These are phyloP conservation scores for Penicillium frequentans DNA, from an alignment of 2,329 filamentous ascomycete genomes.

Conservation along the genomic window DNA sequence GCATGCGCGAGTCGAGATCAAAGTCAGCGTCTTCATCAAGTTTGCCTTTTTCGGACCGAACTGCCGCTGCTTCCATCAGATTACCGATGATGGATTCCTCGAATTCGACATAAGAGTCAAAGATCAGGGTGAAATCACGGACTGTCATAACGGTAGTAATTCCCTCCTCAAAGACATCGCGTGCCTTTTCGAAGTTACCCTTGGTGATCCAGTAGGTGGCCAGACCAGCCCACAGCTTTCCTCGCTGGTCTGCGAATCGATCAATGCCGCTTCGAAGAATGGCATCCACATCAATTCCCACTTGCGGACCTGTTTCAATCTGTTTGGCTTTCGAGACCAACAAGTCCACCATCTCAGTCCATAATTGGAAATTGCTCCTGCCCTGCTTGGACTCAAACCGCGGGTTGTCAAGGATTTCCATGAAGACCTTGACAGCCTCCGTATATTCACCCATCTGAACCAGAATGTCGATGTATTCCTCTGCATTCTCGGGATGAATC, in stretches of 20 bases:
- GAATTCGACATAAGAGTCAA: slow-evolving; percentile 94
- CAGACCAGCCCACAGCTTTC: slow-evolving; percentile 90
- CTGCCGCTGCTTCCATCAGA: slow-evolving; percentile 83
- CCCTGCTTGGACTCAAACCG: slow-evolving; percentile 89
- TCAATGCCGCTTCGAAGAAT: slow-evolving; percentile 91
- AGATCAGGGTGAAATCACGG: slow-evolving; percentile 92
- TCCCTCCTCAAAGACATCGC: slow-evolving; percentile 93
- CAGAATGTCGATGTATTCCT: slow-evolving; percentile 91
- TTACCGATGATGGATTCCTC: slow-evolving; percentile 93
- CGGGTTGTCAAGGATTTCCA: slow-evolving; percentile 86
- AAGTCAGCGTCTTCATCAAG: slow-evolving; percentile 84
- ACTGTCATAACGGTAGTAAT: slow-evolving; percentile 99
- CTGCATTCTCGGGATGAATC: slow-evolving; percentile 89
- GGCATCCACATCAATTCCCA: slow-evolving; percentile 83
- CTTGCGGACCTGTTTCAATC: slow-evolving; percentile 76
- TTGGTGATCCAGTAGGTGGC: slow-evolving; percentile 96
- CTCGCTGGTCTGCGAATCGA: slow-evolving; percentile 88
- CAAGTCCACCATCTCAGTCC: slow-evolving; percentile 96
- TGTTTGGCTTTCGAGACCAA: slow-evolving; percentile 87
- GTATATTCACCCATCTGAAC: slow-evolving; percentile 80
- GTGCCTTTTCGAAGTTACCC: slow-evolving; percentile 86
- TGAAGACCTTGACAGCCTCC: slow-evolving; percentile 87
- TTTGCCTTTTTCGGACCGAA: slow-evolving; percentile 74
- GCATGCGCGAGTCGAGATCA: slow-evolving; percentile 93
- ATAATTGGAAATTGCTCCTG: slow-evolving; percentile 93